Base-by-base conservation (phyloP, 1,284 basidiomycete species). In the Papiliotrema flavescens region DNA sequence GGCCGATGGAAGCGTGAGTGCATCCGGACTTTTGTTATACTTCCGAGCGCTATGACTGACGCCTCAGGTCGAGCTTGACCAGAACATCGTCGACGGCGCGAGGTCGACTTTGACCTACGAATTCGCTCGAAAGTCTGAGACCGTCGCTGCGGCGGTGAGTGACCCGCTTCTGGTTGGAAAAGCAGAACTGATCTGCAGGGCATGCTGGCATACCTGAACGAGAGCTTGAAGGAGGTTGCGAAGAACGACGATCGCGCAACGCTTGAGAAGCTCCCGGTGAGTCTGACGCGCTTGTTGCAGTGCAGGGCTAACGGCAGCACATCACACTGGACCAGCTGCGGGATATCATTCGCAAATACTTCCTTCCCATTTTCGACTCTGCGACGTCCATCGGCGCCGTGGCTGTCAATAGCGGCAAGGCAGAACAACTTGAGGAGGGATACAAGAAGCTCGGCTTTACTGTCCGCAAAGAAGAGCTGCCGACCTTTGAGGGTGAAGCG, bases 101-200 rank as follows among this genome's bases (percentile, higher is more conserved):
- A 94, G 96, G 79, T 90, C 89, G 55, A 89, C 85, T 51, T 85
- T 97, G 64, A 91, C 95, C 9, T 98, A 86, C 70, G 80, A 81
- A 20, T 87, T 92, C 6, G 85, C 94, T 0, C 84, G 85, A 65
- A 80, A 82, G 45, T 89, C 95, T 28, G 87, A 91, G 24, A 96
- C 91, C 1, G 85, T 90, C 32, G 82, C 85, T 59, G 93, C 94
- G 36, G 95, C 94, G 70, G 63, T 70, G 51, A 50, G 56, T 55
- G 3, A 28, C 20, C 9, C 35, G n/a, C 17, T 13, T 26, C 48
- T 15, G 32, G 34, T 23, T 20, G 11, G 28, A 32, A 11, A 32
- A 32, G 5, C 28, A 11, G 23, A 39, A 36, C 46, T 55, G 14
- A 43, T 43, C 23, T 26, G 34, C 59, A 91, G 89, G 89, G 89